Percentiles rank a stretch among this genome's conserved stretches.
Evolutionary conservation across 257 asterid species (phyloP).

Genomic region (Nicotiana obtusifolia): DNA sequence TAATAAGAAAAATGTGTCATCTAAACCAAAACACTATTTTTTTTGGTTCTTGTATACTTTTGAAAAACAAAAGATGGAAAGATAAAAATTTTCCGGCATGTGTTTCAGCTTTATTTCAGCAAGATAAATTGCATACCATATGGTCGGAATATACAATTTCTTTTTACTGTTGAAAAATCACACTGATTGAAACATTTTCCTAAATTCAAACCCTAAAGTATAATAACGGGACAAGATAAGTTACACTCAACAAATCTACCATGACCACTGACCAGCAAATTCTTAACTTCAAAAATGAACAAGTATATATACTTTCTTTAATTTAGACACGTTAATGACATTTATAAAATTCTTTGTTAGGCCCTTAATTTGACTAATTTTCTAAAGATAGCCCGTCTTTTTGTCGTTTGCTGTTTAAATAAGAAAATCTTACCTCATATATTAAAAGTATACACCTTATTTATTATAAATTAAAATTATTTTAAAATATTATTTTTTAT

Average conservation of each 20-base stretch:
- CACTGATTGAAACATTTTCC: background rate
- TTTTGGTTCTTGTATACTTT: no score
- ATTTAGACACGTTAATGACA: background rate
- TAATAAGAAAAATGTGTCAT: no score
- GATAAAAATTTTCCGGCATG: background rate
- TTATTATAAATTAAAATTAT: no score
- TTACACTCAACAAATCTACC: background rate
- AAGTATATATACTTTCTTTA: background rate
- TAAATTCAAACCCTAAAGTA: background rate
- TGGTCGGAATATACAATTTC: background rate
- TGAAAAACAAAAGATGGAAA: background rate
- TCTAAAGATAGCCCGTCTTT: background rate
- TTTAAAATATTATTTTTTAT: no score
- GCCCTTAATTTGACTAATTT: background rate
- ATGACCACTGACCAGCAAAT: no score
- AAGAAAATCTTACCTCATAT: no score
- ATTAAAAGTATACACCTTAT: no score
- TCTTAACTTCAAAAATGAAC: background rate
- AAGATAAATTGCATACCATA: background rate
- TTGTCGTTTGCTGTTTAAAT: background rate
- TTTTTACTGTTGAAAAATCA: background rate
- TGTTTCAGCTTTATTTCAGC: background rate
- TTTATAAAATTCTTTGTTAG: background rate
- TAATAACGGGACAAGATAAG: background rate
- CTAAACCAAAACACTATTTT: no score